Conservation (phyloP, 345 rosid species). For the Brassica carinata region DNA sequence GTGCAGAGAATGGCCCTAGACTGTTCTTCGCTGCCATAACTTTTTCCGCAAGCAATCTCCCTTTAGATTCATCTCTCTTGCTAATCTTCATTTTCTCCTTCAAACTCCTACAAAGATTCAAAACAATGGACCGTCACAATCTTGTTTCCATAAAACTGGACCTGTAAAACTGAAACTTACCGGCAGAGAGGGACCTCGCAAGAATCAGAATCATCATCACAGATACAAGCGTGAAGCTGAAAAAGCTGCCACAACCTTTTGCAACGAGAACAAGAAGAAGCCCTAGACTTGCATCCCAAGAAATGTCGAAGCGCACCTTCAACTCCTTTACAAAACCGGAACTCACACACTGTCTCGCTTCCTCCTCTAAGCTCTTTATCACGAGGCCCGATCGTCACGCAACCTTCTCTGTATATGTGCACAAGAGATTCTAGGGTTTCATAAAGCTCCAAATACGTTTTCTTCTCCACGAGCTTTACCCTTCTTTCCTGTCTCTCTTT, state of each 20-base stretch:
- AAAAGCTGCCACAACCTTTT: conserved; percentile 94
- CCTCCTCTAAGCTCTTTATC: conserved; percentile 65
- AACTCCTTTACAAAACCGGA: conserved; percentile 84
- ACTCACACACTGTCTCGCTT: conserved; percentile 55
- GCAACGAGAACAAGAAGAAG: conserved; percentile 71
- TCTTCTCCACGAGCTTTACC: conserved; percentile 61
- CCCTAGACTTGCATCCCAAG: conserved; percentile 69
- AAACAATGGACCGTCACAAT: background rate
- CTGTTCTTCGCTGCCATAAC: conserved; percentile 60
- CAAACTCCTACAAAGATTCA: conserved; percentile 48
- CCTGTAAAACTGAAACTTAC: conserved; percentile 38
- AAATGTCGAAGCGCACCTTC: conserved; percentile 81
- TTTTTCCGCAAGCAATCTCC: conserved; percentile 73
- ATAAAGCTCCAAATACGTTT: conserved; percentile 63
- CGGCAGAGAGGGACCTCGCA: conserved; percentile 90
- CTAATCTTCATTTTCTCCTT: conserved; percentile 66
- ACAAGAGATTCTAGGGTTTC: conserved; percentile 90
- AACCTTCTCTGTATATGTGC: conserved; percentile 86
- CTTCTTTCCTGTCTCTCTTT: conserved; percentile 57
- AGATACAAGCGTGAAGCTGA: conserved; percentile 85
- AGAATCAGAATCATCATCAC: conserved; percentile 58
- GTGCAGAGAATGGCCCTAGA: conserved; percentile 53
- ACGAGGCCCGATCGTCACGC: conserved; percentile 82
- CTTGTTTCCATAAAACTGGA: background rate
- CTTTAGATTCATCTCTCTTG: conserved; percentile 72